These are phyloP conservation scores for Solanum etuberosum DNA, from an alignment of 257 asterid species.

Conservation along the genomic window DNA sequence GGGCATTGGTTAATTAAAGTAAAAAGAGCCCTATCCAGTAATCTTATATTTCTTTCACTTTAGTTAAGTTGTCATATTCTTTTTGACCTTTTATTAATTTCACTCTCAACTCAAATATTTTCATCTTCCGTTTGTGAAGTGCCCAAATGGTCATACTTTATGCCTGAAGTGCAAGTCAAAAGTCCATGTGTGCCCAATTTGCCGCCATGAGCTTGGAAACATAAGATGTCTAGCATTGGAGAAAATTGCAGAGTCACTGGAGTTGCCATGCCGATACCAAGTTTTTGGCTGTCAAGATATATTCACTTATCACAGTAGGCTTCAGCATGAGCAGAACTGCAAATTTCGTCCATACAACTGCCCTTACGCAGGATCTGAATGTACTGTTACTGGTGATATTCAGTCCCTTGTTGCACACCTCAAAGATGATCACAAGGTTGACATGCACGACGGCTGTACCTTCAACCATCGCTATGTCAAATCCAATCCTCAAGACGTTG, in stretches of 20 bases:
- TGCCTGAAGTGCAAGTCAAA: conserved; percentile 21
- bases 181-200: conserved; percentile 25
- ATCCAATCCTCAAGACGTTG: conserved; percentile 28
- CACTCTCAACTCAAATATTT: not conserved
- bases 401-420: conserved; percentile 23
- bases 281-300: conserved; percentile 24
- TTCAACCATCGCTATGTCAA: conserved; percentile 36
- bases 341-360: conserved; percentile 22
- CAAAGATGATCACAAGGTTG: conserved; percentile 30
- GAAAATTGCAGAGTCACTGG: conserved; percentile 31
- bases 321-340: conserved; percentile 28
- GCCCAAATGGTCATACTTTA: conserved; percentile 29
- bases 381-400: conserved; percentile 20
- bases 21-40: not conserved
- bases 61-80: not conserved
- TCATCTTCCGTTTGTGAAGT: conserved; percentile 7
- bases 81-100: not conserved
- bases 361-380: conserved; percentile 38
- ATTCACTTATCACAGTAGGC: conserved; percentile 22
- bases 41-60: not conserved
- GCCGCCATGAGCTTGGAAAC: conserved; percentile 38
- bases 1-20: not conserved
- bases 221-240: conserved; percentile 36
- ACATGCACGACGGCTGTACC: conserved; percentile 28
- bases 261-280: conserved; percentile 28